Evolutionary conservation across 1,284 basidiomycete genomes (phyloP), one percentile per base, ranked within the genome.

Genomic region (Anthracocystis walkeri): DNA sequence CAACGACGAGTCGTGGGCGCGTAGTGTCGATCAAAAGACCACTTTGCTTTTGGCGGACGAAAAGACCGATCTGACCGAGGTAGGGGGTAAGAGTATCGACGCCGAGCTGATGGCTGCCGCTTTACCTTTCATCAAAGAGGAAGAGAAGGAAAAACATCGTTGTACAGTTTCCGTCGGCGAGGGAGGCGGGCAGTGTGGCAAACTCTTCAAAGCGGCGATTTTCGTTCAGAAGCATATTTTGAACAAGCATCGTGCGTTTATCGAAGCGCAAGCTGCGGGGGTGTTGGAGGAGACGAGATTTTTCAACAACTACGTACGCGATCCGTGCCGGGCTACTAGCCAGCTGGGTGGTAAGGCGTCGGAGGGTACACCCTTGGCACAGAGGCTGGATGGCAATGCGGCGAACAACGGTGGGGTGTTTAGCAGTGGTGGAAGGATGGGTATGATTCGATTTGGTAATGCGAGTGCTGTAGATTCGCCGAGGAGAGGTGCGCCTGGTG

Each of bases 221-320:
- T 83, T 82, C 61, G 78, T 81, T 4, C 77, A 78, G 59, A 83
- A 84, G 78, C 82, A 84, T 51, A 64, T 84, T 2, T 52, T 74
- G 40, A 83, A 82, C 66, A 83, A 82, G 63, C 82, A 84, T 52
- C 56, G 67, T 23, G 65, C 53, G 2, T 64, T 78, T 23, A 66
- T 82, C 49, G 75, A 80, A 33, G 8, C 38, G 3, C 29, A 46
- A 7, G 67, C 65, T 1, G 33, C 41, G 3, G 54, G 48, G 23
- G 38, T 59, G 41, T 29, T 77, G 51, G 50, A 75, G 8, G 71
- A 77, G 35, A 58, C 50, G 7, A 38, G 16, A 8, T 81, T 66
- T 35, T 79, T 73, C 61, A 77, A 78, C 65, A 75, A 65, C 21
- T 81, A 79, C 44, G 62, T 79, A 4, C 53, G 78, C 35, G 81